Conservation (phyloP, 345 rosid species). For the Citrus inodora region DNA sequence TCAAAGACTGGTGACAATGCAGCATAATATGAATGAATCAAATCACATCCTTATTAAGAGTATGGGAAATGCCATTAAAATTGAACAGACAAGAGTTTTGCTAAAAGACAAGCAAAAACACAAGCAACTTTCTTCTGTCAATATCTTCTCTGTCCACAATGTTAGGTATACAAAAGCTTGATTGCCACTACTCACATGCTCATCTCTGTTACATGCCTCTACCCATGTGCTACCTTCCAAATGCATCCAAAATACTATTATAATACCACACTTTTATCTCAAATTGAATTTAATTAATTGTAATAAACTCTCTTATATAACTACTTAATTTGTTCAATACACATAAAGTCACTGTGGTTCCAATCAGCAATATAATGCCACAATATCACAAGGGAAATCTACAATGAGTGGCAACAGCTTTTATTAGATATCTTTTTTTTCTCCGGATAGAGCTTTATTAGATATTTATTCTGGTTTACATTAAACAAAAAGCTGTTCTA, state of each 20-base stretch:
- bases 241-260: conserved; percentile 27
- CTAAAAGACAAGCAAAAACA: conserved; percentile 26
- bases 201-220: conserved; percentile 19
- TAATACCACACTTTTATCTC: neutral
- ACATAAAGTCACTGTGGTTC: conserved; percentile 5
- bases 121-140: conserved; percentile 28
- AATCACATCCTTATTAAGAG: neutral
- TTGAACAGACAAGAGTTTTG: conserved; percentile 5
- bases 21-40: neutral
- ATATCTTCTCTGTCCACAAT: conserved; percentile 24
- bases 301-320: conserved; percentile 1
- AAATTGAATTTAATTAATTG: conserved; percentile 12
- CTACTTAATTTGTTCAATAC: neutral
- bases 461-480: conserved; percentile 32
- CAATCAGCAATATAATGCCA: conserved; percentile 6
- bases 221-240: conserved; percentile 42
- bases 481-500: conserved; percentile 31
- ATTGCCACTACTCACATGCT: conserved; percentile 37
- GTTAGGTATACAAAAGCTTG: conserved; percentile 29
- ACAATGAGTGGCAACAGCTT: conserved; percentile 22
- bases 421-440: conserved; percentile 11
- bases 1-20: neutral
- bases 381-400: conserved; percentile 26
- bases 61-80: neutral
- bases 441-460: neutral